Evolutionary conservation across 78 protist genomes (phyloP).

Genomic region (Guillardia theta): DNA sequence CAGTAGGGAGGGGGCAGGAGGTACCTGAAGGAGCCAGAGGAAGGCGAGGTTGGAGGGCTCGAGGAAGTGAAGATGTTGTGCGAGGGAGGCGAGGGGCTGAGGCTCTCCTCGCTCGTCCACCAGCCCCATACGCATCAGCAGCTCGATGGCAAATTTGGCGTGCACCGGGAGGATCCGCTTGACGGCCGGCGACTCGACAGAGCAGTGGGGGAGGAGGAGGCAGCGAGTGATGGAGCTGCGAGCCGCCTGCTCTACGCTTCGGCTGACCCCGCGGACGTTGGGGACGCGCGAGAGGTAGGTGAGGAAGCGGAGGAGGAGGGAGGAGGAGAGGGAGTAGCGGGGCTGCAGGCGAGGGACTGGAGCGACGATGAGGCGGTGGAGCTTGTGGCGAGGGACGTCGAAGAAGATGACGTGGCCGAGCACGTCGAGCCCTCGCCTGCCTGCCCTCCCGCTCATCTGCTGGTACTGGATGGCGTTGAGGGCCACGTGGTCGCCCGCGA

Average conservation of each 20-base stretch:
- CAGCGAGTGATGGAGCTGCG: background rate
- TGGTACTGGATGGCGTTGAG: slow-evolving; percentile 20
- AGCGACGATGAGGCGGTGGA: background rate
- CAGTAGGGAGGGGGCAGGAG: too few relatives aligned
- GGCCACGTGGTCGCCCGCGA: slow-evolving; percentile 23
- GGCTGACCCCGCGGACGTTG: background rate
- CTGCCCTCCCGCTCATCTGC: slow-evolving; percentile 38
- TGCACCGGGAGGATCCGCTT: background rate
- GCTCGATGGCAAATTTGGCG: background rate
- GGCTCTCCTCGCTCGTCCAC: background rate
- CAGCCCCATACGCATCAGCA: background rate
- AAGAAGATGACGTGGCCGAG: slow-evolving; percentile 21
- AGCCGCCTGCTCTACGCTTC: background rate
- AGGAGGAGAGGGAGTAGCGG: background rate
- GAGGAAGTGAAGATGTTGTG: background rate
- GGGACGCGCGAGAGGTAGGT: background rate
- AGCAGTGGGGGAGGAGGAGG: background rate
- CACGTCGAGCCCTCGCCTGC: slow-evolving; percentile 29
- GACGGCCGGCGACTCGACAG: background rate
- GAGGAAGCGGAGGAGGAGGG: background rate
- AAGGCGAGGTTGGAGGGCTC: slow-evolving; percentile 27
- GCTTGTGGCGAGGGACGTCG: slow-evolving; percentile 33
- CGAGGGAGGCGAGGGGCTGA: background rate
- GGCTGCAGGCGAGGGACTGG: background rate
- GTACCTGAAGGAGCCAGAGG: background rate